Percentiles rank a stretch among this genome's conserved stretches.
These are phyloP conservation scores for Hypoxylon fragiforme DNA, from an alignment of 495 filamentous ascomycete species.

Conservation along the genomic window DNA sequence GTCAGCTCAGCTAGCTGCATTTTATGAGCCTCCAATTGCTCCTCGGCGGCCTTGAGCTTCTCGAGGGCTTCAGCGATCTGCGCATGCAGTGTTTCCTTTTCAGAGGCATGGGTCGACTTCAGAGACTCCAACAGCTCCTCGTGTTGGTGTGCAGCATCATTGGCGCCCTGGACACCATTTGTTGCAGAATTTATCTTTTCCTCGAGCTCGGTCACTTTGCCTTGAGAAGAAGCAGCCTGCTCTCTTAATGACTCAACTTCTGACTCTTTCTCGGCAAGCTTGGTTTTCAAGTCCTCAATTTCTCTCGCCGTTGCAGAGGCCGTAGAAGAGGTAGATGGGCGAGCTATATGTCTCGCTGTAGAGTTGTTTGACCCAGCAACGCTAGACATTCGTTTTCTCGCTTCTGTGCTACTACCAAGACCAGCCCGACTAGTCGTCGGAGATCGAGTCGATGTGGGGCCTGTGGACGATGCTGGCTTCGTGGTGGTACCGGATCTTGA, in stretches of 20 bases:
- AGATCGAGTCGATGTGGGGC: constrained; percentile 38
- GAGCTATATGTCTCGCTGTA: constrained; percentile 39
- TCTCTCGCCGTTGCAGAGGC: constrained; percentile 48
- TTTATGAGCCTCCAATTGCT: constrained; percentile 43
- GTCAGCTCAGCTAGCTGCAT: constrained; percentile 40
- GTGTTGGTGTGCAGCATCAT: constrained; percentile 40
- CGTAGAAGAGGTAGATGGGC: constrained; percentile 45
- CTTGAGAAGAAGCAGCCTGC: constrained; percentile 44
- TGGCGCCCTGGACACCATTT: constrained; percentile 29
- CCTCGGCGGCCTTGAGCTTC: constrained; percentile 47
- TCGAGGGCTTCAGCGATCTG: constrained; percentile 48
- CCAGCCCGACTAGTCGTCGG: constrained; percentile 37
- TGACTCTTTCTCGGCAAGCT: constrained; percentile 53
- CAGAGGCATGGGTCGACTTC: constrained; percentile 50
- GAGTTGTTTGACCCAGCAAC: constrained; percentile 29
- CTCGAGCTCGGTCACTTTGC: constrained; percentile 47
- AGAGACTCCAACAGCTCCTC: constrained; percentile 47
- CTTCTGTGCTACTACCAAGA: constrained; percentile 44
- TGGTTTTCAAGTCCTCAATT: constrained; percentile 55
- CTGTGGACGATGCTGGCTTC: constrained; percentile 32
- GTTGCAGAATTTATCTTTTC: constrained; percentile 41
- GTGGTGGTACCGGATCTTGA: constrained; percentile 35
- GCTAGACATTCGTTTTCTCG: constrained; percentile 55
- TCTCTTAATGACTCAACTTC: constrained; percentile 50
- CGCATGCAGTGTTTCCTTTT: constrained; percentile 46